phyloP scores from a whole-genome alignment of 768 basidiomycete genomes.

The Pisolithus orientalis region DNA sequence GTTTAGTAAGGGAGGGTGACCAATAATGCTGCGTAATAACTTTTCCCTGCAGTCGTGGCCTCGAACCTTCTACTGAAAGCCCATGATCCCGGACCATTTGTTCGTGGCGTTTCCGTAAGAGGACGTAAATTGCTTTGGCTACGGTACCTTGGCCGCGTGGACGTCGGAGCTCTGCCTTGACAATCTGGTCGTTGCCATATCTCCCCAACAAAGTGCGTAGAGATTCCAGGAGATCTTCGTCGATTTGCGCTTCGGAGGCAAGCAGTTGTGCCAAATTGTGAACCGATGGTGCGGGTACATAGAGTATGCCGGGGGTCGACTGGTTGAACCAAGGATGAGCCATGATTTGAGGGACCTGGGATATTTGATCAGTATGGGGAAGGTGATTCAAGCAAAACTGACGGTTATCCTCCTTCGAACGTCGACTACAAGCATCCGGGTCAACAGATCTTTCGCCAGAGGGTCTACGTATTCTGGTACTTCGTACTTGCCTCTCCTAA shows the following conservation, averaged over 20 bases:
- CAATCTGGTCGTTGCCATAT: conserved; percentile 52
- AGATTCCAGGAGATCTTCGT: conserved; percentile 70
- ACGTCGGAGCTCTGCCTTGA: conserved; percentile 62
- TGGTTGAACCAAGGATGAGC: conserved; percentile 77
- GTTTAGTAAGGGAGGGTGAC: conserved; percentile 32
- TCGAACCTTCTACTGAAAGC: conserved; percentile 28
- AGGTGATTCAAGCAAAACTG: conserved; percentile 15
- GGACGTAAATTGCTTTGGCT: conserved; percentile 86
- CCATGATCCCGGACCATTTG: conserved; percentile 50
- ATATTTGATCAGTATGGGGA: conserved; percentile 1
- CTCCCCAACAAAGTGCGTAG: conserved; percentile 81
- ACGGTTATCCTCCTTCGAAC: conserved; percentile 77
- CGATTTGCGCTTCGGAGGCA: conserved; percentile 60
- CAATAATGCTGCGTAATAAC: conserved; percentile 37
- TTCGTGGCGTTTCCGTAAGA: conserved; percentile 72
- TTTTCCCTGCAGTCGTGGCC: conserved; percentile 16
- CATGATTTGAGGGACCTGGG: conserved; percentile 81
- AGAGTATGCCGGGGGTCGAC: conserved; percentile 41
- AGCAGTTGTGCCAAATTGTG: conserved; percentile 67
- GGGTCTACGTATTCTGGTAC: conserved; percentile 78
- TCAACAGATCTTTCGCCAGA: conserved; percentile 78
- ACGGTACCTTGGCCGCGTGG: conserved; percentile 64
- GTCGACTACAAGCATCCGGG: conserved; percentile 86
- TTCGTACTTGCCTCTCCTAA: conserved; percentile 80
- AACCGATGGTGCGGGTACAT: conserved; percentile 52